Evolutionary conservation across 805 yeast species (phyloP).

Genomic region (Candida caryicola): DNA sequence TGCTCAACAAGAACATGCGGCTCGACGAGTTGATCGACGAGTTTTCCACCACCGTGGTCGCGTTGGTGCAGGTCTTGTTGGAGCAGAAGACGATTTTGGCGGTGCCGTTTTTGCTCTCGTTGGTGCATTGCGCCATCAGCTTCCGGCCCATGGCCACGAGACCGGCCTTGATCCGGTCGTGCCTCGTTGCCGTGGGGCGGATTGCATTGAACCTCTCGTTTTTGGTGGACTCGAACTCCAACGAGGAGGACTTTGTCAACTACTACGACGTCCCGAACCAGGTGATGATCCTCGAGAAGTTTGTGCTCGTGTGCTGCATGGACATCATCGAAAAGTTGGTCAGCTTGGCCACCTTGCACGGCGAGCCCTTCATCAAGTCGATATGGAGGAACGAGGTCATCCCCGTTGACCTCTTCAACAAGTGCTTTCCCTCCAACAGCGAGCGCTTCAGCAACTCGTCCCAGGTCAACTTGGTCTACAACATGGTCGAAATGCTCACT

Average conservation of each 20-base stretch:
- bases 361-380: constrained; percentile 13
- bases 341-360: constrained; percentile 24
- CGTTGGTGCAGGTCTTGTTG: constrained; percentile 30
- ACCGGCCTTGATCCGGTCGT: constrained; percentile 22
- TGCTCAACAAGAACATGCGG: constrained; percentile 43
- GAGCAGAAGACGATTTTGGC: constrained; percentile 29
- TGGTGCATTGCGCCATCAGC: constrained; percentile 52
- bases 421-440: constrained; percentile 50
- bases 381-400: constrained; percentile 29
- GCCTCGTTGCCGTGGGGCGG: constrained; percentile 15
- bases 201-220: constrained; percentile 21
- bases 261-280: constrained; percentile 33
- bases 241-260: constrained; percentile 27
- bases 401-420: constrained; percentile 30
- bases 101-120: constrained; percentile 58
- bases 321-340: constrained; percentile 55
- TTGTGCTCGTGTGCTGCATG: constrained; percentile 48
- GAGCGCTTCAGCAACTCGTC: constrained; percentile 34
- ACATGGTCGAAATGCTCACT: constrained; percentile 51
- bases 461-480: constrained; percentile 50
- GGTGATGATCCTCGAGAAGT: constrained; percentile 41
- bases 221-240: constrained; percentile 23
- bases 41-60: constrained; percentile 27
- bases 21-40: constrained; percentile 48
- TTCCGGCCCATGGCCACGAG: constrained; percentile 65